A percentile compares a stretch with the other conserved stretches of the same genome.
phyloP scores from a whole-genome alignment of 1,284 basidiomycete species.

The Meripilus lineatus region DNA sequence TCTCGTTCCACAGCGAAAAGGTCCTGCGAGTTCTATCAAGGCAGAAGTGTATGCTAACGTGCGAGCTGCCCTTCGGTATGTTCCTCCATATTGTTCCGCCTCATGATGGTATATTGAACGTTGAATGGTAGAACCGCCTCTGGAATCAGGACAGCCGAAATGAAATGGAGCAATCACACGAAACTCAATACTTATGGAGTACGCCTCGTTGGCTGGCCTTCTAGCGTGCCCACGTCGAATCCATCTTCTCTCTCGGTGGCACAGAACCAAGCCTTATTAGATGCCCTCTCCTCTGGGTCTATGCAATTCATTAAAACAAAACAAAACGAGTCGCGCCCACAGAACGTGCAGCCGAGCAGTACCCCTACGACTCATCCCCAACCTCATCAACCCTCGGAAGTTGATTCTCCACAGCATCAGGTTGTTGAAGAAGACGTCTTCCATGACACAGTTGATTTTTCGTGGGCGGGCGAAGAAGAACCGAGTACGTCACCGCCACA shows the following conservation, averaged over 20 bases:
- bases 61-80: conserved; percentile 48
- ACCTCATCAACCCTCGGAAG: neutral
- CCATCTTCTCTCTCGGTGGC: conserved; percentile 49
- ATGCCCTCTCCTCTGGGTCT: conserved; percentile 40
- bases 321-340: no score
- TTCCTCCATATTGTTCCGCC: neutral
- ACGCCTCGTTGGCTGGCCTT: conserved; percentile 57
- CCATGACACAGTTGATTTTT: conserved; percentile 8
- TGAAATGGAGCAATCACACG: conserved; percentile 68
- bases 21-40: conserved; percentile 39
- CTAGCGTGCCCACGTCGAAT: conserved; percentile 49
- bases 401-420: no score
- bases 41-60: conserved; percentile 48
- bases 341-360: neutral
- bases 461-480: conserved; percentile 1
- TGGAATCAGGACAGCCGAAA: conserved; percentile 58
- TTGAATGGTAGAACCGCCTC: conserved; percentile 34
- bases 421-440: conserved; percentile 4
- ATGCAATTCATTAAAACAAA: conserved; percentile 44
- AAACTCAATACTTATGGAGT: conserved; percentile 51
- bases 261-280: conserved; percentile 49
- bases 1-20: conserved; percentile 20
- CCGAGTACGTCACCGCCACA: no score
- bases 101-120: neutral
- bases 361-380: neutral